These are phyloP conservation scores for Euphorbia pulcherrima DNA, from an alignment of 345 rosid genomes.

Conservation along the genomic window DNA sequence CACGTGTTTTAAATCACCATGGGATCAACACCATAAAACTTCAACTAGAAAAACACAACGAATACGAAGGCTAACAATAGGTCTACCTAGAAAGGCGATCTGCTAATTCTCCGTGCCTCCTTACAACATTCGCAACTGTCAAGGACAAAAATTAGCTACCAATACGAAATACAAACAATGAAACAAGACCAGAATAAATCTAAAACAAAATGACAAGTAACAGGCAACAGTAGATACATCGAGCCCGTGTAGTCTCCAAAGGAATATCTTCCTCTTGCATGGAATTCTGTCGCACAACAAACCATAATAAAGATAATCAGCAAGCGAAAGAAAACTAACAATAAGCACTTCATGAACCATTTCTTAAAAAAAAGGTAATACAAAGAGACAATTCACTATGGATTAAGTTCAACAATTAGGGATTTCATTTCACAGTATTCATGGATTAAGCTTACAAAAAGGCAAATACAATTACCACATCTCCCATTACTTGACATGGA, in stretches of 20 bases:
- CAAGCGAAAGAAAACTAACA: not conserved
- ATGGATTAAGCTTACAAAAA: too few species aligned
- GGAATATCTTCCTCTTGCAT: slow-evolving; percentile 57
- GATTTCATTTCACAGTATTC: not conserved
- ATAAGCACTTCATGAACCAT: not conserved
- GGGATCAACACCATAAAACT: too few species aligned
- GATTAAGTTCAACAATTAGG: not conserved
- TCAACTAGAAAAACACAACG: not conserved
- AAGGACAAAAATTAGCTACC: slow-evolving; percentile 17
- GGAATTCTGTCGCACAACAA: slow-evolving; percentile 39
- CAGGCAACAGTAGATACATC: slow-evolving; percentile 41
- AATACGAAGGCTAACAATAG: slow-evolving; percentile 1
- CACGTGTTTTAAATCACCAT: too few species aligned
- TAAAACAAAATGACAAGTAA: slow-evolving; percentile 7
- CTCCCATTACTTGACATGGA: slow-evolving; percentile 36
- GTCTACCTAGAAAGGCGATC: slow-evolving; percentile 73
- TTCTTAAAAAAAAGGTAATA: not conserved
- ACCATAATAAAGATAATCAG: not conserved
- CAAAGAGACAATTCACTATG: not conserved
- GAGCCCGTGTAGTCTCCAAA: slow-evolving; percentile 71
- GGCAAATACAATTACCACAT: slow-evolving; percentile 35
- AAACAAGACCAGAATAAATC: not conserved
- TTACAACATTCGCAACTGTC: slow-evolving; percentile 74
- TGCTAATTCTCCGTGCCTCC: slow-evolving; percentile 74
- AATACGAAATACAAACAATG: slow-evolving; percentile 9